Evolutionary conservation across 2,329 filamentous ascomycete species (phyloP), one percentile per base, ranked within the genome.

Genomic region (Pseudogymnoascus verrucosus): DNA sequence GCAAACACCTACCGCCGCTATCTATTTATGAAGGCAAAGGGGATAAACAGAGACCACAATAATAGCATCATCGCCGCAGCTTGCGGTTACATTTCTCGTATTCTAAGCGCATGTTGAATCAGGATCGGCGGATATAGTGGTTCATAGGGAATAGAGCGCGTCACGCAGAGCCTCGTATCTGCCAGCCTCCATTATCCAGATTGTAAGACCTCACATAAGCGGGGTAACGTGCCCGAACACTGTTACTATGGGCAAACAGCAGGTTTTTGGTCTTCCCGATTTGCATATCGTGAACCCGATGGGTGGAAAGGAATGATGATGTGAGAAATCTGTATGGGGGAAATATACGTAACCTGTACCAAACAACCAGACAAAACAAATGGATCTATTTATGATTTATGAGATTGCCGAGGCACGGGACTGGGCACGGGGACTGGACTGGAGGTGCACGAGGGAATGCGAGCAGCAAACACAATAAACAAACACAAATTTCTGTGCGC

Each of bases 131-230:
- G n/a, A 54, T 28, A 54, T 54, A 54, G 47, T 54, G 47, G 47
- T 21, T 16, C 26, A 28, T 54, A 28, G 4, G 47, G 47, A 31
- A 23, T 2, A 11, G 11, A 7, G 11, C 31, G 47, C 47, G 47
- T 54, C 47, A 54, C 47, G 47, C 23, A 54, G 47, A 54, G 47
- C 47, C 47, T 54, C 47, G 47, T 54, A 54, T 54, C 47, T 54
- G 26, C 47, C 47, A 54, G 14, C 26, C 7, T 28, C 44, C 44
- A 54, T 54, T 54, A 31, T n/a, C 26, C 47, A 54, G 39, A 21
- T 4, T 4, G 39, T 11, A 16, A 42, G 42, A 23, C 19, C 47
- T 12, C 47, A 31, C 47, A 54, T 54, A 54, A 54, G 47, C 47
- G 47, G 47, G 47, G 47, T 54, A 54, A 54, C 47, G 47, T 54